Base-by-base conservation (phyloP, 179 eudicot species). In the Nepenthes alata region DNA sequence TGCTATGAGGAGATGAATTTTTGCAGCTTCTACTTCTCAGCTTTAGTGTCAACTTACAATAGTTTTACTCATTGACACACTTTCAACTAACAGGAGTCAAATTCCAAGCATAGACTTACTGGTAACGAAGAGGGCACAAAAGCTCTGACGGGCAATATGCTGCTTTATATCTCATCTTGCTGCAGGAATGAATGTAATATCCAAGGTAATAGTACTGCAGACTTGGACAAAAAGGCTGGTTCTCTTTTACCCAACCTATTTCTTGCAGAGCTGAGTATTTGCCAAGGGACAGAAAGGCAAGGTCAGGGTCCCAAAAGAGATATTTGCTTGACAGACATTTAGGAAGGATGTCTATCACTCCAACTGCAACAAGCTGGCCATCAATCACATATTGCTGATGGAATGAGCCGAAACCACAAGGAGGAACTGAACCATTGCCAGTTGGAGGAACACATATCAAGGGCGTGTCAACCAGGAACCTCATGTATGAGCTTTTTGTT, bases 131-230 rank as follows among this genome's bases (percentile, higher is more conserved):
- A 61, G 98, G 98, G 65, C 98, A 93, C 36, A 89, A 85, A 65
- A 93, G 97, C 82, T 93, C 97, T 45, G 98, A 93, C 4, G 98
- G 98, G 57, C 59, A 69, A 78, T 93, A 89, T 61, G 90, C 85
- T 62, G 98, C 98, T 69, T 91, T 91, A 70, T 91, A 88, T 80
- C 91, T 87, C 98, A 93, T 93, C 75, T 93, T 93, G 67, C 68
- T 80, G 81, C 97, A 93, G 57, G 95, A 85, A 69, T 93, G 98
- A 72, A 90, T 87, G 69, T 93, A 93, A 76, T 93, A 93, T 61
- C 98, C 98, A 67, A 93, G 97, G 69, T 93, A 93, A 76, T 93
- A 93, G 75, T 81, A 90, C 73, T 85, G 83, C 6, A 93, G 87
- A 71, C 85, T 89, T 10, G 90, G 95, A 66, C 94, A 89, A 68